phyloP scores from a whole-genome alignment of 225 moss, liverwort and hornwort species.

The Sphagnum contortum region DNA sequence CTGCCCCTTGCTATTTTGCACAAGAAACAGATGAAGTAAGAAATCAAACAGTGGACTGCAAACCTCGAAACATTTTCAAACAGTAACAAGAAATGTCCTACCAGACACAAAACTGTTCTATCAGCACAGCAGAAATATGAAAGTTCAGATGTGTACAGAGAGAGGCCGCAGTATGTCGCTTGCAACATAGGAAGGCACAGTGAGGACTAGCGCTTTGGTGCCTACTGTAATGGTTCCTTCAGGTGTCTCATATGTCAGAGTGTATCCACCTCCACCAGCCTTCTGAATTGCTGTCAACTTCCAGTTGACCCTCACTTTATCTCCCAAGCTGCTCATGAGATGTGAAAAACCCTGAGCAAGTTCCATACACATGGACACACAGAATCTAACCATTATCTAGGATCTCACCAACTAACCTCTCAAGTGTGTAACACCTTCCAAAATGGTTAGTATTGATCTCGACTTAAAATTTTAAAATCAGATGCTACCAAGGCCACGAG shows the following conservation, averaged over 20 bases:
- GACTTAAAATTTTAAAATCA: too few species aligned
- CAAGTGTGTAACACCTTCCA: too few species aligned
- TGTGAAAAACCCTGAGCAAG: background rate
- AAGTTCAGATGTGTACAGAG: slow-evolving; percentile 29
- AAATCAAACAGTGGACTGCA: background rate
- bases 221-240: slow-evolving; percentile 56
- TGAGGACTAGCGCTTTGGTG: slow-evolving; percentile 68
- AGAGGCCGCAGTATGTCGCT: slow-evolving; percentile 76
- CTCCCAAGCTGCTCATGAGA: slow-evolving; percentile 59
- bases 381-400: background rate
- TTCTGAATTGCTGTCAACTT: slow-evolving; percentile 65
- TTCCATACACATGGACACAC: background rate
- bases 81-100: too few species aligned
- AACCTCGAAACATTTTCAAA: background rate
- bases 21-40: background rate
- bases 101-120: too few species aligned
- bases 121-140: too few species aligned
- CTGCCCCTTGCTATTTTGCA: slow-evolving; percentile 47
- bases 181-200: slow-evolving; percentile 86
- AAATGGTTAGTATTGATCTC: too few species aligned
- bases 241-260: slow-evolving; percentile 74
- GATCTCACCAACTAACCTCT: background rate
- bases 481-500: too few species aligned
- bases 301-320: slow-evolving; percentile 90
- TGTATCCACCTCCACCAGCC: slow-evolving; percentile 44